Percentiles rank a stretch among this genome's conserved stretches.
These are phyloP conservation scores for Trametes punicea DNA, from an alignment of 768 basidiomycete species.

Conservation along the genomic window DNA sequence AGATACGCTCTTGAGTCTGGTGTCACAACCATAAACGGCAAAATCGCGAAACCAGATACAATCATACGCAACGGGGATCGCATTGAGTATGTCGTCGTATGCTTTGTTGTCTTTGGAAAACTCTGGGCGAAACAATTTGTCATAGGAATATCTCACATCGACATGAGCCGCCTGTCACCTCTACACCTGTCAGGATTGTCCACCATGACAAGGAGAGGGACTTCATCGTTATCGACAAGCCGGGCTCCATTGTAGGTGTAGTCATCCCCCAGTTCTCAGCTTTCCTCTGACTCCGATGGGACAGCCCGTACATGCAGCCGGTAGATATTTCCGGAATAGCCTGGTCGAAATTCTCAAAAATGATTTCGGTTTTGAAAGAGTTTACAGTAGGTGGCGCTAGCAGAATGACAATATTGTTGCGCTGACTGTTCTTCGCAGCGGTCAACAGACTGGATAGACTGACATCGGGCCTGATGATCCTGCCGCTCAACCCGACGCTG, in stretches of 20 bases:
- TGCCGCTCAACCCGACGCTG: conserved; percentile 69
- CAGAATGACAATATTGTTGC: too few relatives aligned
- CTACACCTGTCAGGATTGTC: conserved; percentile 76
- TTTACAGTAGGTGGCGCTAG: too few relatives aligned
- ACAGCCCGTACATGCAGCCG: conserved; percentile 90
- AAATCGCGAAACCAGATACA: conserved; percentile 72
- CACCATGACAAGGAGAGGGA: conserved; percentile 73
- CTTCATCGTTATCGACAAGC: conserved; percentile 94
- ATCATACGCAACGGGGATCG: conserved; percentile 85
- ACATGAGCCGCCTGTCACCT: conserved; percentile 95
- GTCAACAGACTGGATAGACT: conserved; percentile 92
- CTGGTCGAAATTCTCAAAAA: conserved; percentile 80
- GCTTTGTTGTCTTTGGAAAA: background rate
- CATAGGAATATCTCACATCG: conserved; percentile 86
- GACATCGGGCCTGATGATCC: conserved; percentile 93
- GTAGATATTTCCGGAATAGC: conserved; percentile 86
- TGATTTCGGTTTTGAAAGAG: conserved; percentile 79
- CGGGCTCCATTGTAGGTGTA: conserved; percentile 84
- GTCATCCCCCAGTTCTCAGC: conserved; percentile 1
- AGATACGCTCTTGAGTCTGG: conserved; percentile 82
- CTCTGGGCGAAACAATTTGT: background rate
- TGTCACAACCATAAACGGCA: conserved; percentile 94
- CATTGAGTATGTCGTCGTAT: conserved; percentile 62
- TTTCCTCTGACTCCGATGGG: conserved; percentile 6
- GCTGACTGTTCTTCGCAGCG: conserved; percentile 46